Evolutionary conservation across 352 stramenopile genomes (phyloP), one percentile per base, ranked within the genome.

Genomic region (Phytopythium montanum): DNA sequence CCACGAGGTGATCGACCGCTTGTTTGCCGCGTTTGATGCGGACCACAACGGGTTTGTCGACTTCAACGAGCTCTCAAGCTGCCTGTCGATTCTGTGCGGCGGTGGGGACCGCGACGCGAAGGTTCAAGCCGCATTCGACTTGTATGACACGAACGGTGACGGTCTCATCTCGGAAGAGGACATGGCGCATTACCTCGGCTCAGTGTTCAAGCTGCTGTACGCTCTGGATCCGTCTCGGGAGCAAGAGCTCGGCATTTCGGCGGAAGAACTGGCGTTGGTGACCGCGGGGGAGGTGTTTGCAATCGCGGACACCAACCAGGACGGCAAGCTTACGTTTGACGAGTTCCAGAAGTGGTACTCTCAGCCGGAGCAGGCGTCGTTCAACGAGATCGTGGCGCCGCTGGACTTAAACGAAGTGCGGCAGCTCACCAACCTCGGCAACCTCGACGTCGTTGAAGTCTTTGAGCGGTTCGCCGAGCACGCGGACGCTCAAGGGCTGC

Each of bases 311-410:
- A 55, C 90, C 8, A 89, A 97, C 60, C 65, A 79, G 23, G 86
- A 96, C 66, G 87, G 86, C 5, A 88, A 86, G n/a, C 61, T 97
- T 23, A 92, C 61, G 23, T 86, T 94, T 54, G 76, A 90, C 1
- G 88, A 97, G 60, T 97, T 97, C 58, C 76, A 89, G 33, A 75
- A 75, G 28, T 97, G 87, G 88, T 96, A 94, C 39, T 72, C 69
- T 2, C 73, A 86, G 33, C 77, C 79, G 14, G 69, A 90, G 54
- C 79, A 89, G 53, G 60, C 72, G 10, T 81, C 79, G 16, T 91
- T 91, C 56, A 89, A 87, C 49, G 76, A 80, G 45, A 86, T 90
- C 33, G 68, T 90, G 16, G 79, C 83, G 25, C 85, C 82, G 36
- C 65, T 91, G 23, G 73, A 90, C 57, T 56, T 96, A 29, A 78